Base-by-base conservation (phyloP, 208 protist genomes). In the Wallacemonas rigidus region DNA sequence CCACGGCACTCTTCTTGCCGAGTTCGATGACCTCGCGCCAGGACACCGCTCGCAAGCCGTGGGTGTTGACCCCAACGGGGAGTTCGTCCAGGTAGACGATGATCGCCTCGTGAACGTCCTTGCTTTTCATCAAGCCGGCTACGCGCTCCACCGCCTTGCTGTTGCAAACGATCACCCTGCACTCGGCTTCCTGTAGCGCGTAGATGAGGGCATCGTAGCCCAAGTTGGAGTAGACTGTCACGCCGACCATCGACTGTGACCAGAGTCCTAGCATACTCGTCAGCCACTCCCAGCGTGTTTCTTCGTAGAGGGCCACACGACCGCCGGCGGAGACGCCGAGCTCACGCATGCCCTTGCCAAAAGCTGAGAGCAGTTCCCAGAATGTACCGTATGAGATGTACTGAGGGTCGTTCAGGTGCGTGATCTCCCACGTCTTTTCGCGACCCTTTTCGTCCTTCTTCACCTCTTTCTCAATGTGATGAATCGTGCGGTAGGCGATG, bases 221-320 rank as follows among this genome's bases (percentile, higher is more conserved):
- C 9, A 97, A 81, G 67, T 95, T 97, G 6, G 93, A 81, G 69
- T 96, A 97, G 3, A 94, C 88, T 0, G 93, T 96, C 1, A 81
- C 80, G 12, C 69, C 85, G 38, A 94, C 67, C 79, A 94, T 87
- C 9, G 67, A 74, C 48, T 90, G 87, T n/a, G 88, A 79, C 89
- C 89, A 95, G 54, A 86, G 70, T 47, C 86, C 86, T 38, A 88
- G 67, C 65, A 90, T 77, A 3, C 81, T 83, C 40, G 76, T 83
- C 39, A 94, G 75, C 90, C 92, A 96, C 80, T 96, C 89, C 88
- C 88, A 96, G 67, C 92, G 89, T n/a, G 92, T 97, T 6, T 97
- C 90, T 41, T 93, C 87, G 71, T 89, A 97, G 2, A 97, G 72
- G 7, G 79, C 88, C 41, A 97, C 72, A 41, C 48, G 51, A 41